These are phyloP conservation scores for Spizellomyces punctatus DNA, from an alignment of 192 early-diverging fungal species.

Conservation along the genomic window DNA sequence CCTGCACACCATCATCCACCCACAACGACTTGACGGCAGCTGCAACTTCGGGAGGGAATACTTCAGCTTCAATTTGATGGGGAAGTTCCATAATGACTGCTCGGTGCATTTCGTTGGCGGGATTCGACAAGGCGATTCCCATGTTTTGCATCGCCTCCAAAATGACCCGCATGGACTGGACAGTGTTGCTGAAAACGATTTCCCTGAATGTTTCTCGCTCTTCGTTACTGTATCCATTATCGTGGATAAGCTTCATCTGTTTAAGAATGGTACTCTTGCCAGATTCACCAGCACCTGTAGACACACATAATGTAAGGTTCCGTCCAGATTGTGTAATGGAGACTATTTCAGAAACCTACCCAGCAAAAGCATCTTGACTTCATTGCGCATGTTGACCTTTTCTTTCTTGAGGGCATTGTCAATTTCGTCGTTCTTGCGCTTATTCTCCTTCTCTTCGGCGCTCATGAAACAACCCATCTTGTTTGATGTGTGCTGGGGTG, in stretches of 20 bases:
- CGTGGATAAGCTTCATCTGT: slow-evolving; percentile 98
- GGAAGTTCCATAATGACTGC: slow-evolving; percentile 81
- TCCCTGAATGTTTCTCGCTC: slow-evolving; percentile 93
- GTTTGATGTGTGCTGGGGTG: not conserved
- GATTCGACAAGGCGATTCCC: slow-evolving; percentile 69
- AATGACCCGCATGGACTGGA: slow-evolving; percentile 93
- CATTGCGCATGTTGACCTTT: slow-evolving; percentile 77
- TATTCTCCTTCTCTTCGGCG: slow-evolving; percentile 81
- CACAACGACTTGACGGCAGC: slow-evolving; percentile 81
- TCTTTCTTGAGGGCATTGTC: slow-evolving; percentile 84
- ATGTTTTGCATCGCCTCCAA: slow-evolving; percentile 92
- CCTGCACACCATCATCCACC: slow-evolving; percentile 82
- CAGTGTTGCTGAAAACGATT: slow-evolving; percentile 92
- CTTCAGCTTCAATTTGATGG: slow-evolving; percentile 83
- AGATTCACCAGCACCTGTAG: slow-evolving; percentile 88
- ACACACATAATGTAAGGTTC: not conserved
- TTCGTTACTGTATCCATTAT: slow-evolving; percentile 82
- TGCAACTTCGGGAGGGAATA: slow-evolving; percentile 76
- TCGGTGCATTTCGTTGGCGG: slow-evolving; percentile 70
- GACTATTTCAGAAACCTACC: slow-evolving; percentile 33
- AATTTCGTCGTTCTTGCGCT: slow-evolving; percentile 84
- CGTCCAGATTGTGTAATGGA: not conserved
- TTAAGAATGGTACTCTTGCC: slow-evolving; percentile 97
- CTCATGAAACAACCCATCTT: slow-evolving; percentile 87
- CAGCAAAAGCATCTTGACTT: slow-evolving; percentile 96